Evolutionary conservation across 1,139 yeast species (phyloP).

Genomic region (Maudiozyma humilis): DNA sequence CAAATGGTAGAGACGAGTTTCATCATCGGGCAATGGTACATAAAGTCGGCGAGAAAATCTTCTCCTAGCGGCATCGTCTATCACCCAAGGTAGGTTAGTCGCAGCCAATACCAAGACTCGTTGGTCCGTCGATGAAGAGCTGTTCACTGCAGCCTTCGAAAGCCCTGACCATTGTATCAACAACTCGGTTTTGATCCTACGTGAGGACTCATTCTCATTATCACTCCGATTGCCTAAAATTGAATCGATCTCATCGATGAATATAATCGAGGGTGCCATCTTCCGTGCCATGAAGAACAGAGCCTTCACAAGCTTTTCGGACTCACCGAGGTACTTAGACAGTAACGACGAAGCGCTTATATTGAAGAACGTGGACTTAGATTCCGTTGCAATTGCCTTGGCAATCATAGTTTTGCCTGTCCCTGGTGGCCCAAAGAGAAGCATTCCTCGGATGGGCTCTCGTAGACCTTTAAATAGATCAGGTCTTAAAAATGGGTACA

Average conservation of each 20-base stretch:
- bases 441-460: slow-evolving; percentile 59
- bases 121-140: slow-evolving; percentile 16
- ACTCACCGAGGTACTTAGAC: slow-evolving; percentile 56
- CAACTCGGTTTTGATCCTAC: slow-evolving; percentile 56
- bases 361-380: slow-evolving; percentile 55
- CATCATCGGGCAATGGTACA: slow-evolving; percentile 58
- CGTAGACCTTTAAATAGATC: slow-evolving; percentile 53
- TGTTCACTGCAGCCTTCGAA: slow-evolving; percentile 44
- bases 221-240: slow-evolving; percentile 46
- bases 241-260: slow-evolving; percentile 59
- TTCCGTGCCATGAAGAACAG: slow-evolving; percentile 48
- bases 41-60: slow-evolving; percentile 54
- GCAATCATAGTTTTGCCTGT: slow-evolving; percentile 51
- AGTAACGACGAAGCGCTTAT: slow-evolving; percentile 54
- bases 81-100: slow-evolving; percentile 60
- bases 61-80: slow-evolving; percentile 61
- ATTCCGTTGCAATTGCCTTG: slow-evolving; percentile 58
- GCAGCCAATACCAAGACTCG: slow-evolving; percentile 56
- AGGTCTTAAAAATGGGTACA: slow-evolving; percentile 57
- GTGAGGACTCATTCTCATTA: slow-evolving; percentile 40
- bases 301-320: slow-evolving; percentile 54
- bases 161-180: slow-evolving; percentile 59
- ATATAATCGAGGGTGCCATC: slow-evolving; percentile 38
- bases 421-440: slow-evolving; percentile 54
- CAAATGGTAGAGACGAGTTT: slow-evolving; percentile 46